phyloP scores from a whole-genome alignment of 2,329 filamentous ascomycete species.

The Pyricularia sp. region DNA sequence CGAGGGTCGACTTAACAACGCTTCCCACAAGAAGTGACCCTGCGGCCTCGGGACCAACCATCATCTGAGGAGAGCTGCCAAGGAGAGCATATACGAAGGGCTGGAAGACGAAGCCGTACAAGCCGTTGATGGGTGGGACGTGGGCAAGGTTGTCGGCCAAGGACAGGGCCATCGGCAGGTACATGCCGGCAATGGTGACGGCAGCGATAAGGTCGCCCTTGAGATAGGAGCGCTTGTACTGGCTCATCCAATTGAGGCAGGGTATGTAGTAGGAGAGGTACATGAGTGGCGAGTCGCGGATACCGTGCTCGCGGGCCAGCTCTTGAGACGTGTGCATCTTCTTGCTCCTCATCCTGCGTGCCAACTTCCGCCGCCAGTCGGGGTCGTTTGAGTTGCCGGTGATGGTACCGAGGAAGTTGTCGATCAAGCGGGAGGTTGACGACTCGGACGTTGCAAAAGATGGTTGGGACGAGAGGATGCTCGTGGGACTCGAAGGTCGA shows the following conservation, averaged over 20 bases:
- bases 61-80: slow-evolving; percentile 85
- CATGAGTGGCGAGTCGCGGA: slow-evolving; percentile 67
- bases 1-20: slow-evolving; percentile 71
- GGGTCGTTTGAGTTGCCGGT: slow-evolving; percentile 25
- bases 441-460: slow-evolving; percentile 23
- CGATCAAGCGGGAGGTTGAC: slow-evolving; percentile 25
- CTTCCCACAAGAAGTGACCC: slow-evolving; percentile 85
- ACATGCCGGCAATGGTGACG: slow-evolving; percentile 95
- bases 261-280: slow-evolving; percentile 92
- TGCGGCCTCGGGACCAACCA: slow-evolving; percentile 90
- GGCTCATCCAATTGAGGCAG: slow-evolving; percentile 78
- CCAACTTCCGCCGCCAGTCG: slow-evolving; percentile 40
- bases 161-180: slow-evolving; percentile 93
- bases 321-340: slow-evolving; percentile 65
- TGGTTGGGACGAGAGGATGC: slow-evolving; percentile 18
- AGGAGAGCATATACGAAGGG: slow-evolving; percentile 85
- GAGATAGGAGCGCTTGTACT: slow-evolving; percentile 76
- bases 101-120: slow-evolving; percentile 91
- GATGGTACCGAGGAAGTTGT: slow-evolving; percentile 27
- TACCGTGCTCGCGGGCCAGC: slow-evolving; percentile 62
- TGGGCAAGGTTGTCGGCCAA: slow-evolving; percentile 88
- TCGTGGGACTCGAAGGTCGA: slow-evolving; percentile 41
- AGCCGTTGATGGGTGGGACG: slow-evolving; percentile 83
- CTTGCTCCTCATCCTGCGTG: slow-evolving; percentile 26
- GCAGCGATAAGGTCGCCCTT: slow-evolving; percentile 82